Evolutionary conservation across 106 monocot species (phyloP).

Genomic region (Allium fistulosum): DNA sequence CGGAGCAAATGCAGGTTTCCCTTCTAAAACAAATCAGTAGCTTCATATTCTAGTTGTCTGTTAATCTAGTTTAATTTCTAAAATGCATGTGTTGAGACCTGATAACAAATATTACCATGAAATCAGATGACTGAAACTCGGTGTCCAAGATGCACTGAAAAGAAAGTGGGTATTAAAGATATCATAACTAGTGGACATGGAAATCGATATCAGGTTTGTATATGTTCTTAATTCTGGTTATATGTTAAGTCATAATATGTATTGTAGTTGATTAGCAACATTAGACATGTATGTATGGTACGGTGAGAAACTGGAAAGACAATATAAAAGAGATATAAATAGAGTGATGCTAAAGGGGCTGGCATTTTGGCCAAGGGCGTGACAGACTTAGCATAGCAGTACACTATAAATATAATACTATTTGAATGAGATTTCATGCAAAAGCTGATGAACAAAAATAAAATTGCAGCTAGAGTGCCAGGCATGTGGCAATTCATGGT

Average conservation of each 20-base stretch:
- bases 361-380: no score
- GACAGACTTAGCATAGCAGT: no score
- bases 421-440: no score
- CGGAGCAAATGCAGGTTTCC: slow-evolving; percentile 74
- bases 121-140: slow-evolving; percentile 93
- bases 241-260: no score
- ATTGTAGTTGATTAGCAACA: no score
- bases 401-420: no score
- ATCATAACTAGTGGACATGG: slow-evolving; percentile 88
- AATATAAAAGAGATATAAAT: no score
- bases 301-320: no score
- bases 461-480: slow-evolving; percentile 62
- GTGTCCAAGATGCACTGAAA: slow-evolving; percentile 76
- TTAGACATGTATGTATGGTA: no score
- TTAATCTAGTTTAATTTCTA: not conserved
- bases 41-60: not conserved
- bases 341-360: no score
- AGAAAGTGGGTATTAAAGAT: slow-evolving; percentile 81
- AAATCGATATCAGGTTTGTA: slow-evolving; percentile 77
- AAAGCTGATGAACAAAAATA: not conserved
- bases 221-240: no score
- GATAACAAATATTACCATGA: not conserved
- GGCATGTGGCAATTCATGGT: slow-evolving; percentile 76
- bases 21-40: not conserved
- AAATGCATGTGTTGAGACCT: not conserved